Evolutionary conservation across 495 filamentous ascomycete genomes (phyloP).

Genomic region (Penicillium chermesinum): DNA sequence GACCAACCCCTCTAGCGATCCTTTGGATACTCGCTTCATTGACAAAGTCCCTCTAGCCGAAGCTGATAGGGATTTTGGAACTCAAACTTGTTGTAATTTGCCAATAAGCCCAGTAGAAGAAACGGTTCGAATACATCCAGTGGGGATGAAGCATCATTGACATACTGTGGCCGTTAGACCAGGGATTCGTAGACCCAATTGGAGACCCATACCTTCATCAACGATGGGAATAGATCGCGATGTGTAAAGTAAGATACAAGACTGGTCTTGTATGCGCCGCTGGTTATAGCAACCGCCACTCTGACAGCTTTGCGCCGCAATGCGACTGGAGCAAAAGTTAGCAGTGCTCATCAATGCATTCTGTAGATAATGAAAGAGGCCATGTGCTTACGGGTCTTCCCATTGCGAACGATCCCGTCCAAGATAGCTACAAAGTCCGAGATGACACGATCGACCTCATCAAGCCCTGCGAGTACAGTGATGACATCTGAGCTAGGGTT

Average conservation of each 20-base stretch:
- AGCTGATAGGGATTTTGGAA: slow-evolving; percentile 95
- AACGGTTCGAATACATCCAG: slow-evolving; percentile 67
- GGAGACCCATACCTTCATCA: slow-evolving; percentile 72
- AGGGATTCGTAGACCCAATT: not conserved
- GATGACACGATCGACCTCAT: slow-evolving; percentile 80
- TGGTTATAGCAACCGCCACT: slow-evolving; percentile 76
- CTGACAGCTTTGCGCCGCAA: slow-evolving; percentile 74
- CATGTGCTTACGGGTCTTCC: slow-evolving; percentile 57
- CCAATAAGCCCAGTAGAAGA: slow-evolving; percentile 77
- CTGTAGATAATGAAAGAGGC: too few species aligned
- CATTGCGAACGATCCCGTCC: slow-evolving; percentile 76
- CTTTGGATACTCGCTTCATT: slow-evolving; percentile 83
- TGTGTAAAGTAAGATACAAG: slow-evolving; percentile 94
- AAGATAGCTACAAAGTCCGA: slow-evolving; percentile 80
- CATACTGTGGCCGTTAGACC: slow-evolving; percentile 52
- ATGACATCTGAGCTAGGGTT: slow-evolving; percentile 96
- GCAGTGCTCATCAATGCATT: too few species aligned
- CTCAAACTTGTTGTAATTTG: slow-evolving; percentile 99
- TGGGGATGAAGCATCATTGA: slow-evolving; percentile 70
- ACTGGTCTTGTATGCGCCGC: slow-evolving; percentile 89
- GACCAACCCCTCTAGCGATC: slow-evolving; percentile 69
- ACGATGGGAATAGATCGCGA: slow-evolving; percentile 84
- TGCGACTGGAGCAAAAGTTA: too few species aligned
- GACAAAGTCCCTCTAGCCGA: slow-evolving; percentile 94
- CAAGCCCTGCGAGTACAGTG: slow-evolving; percentile 77